phyloP scores from a whole-genome alignment of 2,329 filamentous ascomycete genomes.

The Xylaria polymorpha region DNA sequence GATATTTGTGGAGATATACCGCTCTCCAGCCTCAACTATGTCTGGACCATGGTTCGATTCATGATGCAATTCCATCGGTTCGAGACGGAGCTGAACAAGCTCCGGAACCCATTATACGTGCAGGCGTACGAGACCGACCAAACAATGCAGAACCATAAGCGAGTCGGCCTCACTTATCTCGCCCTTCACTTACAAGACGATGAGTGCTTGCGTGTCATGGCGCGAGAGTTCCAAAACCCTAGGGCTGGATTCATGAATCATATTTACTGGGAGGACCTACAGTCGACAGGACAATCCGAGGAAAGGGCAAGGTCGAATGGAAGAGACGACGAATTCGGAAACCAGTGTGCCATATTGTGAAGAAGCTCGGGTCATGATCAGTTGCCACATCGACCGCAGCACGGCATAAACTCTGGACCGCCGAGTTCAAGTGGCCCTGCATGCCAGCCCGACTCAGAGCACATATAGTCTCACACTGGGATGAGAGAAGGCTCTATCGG shows the following conservation, averaged over 20 bases:
- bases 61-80: conserved; percentile 46
- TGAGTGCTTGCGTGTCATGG: conserved; percentile 50
- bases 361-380: no score
- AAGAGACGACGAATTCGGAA: not conserved
- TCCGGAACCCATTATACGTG: conserved; percentile 48
- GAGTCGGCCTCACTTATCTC: conserved; percentile 40
- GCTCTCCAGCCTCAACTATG: conserved; percentile 53
- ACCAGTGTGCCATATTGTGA: no score
- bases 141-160: conserved; percentile 41
- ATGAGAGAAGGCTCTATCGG: no score
- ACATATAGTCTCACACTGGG: no score
- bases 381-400: no score
- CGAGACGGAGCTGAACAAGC: conserved; percentile 45
- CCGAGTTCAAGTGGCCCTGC: no score
- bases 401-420: no score
- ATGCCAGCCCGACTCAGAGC: no score
- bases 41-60: conserved; percentile 44
- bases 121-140: conserved; percentile 46
- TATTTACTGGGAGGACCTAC: conserved; percentile 52
- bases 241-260: conserved; percentile 46
- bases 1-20: conserved; percentile 47
- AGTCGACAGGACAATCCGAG: conserved; percentile 2
- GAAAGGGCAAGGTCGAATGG: conserved; percentile 3
- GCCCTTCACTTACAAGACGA: conserved; percentile 46
- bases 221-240: conserved; percentile 45